Percentiles rank a stretch among this genome's conserved stretches.
Evolutionary conservation across 805 yeast genomes (phyloP).

Genomic region (Helenozyma baotianmanensis): DNA sequence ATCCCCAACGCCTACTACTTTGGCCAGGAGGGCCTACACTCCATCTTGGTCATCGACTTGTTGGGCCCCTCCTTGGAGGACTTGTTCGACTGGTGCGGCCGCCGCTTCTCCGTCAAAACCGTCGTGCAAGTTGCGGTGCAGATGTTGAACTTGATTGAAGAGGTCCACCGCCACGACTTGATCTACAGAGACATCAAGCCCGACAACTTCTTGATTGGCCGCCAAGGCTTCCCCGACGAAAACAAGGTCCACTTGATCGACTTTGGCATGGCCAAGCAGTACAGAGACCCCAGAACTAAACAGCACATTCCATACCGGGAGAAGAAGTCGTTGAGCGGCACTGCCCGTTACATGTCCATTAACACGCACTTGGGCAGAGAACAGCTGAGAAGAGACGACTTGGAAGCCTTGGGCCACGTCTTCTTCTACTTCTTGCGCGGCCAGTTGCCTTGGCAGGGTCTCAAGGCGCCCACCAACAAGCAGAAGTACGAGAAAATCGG

Average conservation of each 20-base stretch:
- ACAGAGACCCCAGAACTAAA: slow-evolving; percentile 73
- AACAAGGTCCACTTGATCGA: slow-evolving; percentile 72
- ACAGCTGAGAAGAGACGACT: slow-evolving; percentile 93
- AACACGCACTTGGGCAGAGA: slow-evolving; percentile 97
- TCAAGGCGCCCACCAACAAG: slow-evolving; percentile 93
- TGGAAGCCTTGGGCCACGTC: slow-evolving; percentile 92
- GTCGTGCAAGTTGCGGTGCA: slow-evolving; percentile 72
- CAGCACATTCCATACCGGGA: slow-evolving; percentile 89
- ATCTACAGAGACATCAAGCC: slow-evolving; percentile 83
- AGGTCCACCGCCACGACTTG: slow-evolving; percentile 70
- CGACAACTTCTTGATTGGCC: slow-evolving; percentile 72
- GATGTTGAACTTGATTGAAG: slow-evolving; percentile 69
- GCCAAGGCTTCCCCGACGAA: slow-evolving; percentile 54
- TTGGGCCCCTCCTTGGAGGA: slow-evolving; percentile 81
- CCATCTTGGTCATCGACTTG: slow-evolving; percentile 69
- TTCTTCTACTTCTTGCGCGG: slow-evolving; percentile 93
- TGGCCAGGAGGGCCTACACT: slow-evolving; percentile 82
- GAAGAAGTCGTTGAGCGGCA: slow-evolving; percentile 93
- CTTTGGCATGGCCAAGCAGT: slow-evolving; percentile 86
- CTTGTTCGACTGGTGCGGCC: slow-evolving; percentile 83
- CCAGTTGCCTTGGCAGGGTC: slow-evolving; percentile 97
- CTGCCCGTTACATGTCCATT: slow-evolving; percentile 93
- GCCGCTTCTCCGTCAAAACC: slow-evolving; percentile 66
- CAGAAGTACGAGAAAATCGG: slow-evolving; percentile 95
- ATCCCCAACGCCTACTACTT: slow-evolving; percentile 82